Evolutionary conservation across 345 rosid genomes (phyloP), one percentile per base, ranked within the genome.

Genomic region (Salix dunnii): DNA sequence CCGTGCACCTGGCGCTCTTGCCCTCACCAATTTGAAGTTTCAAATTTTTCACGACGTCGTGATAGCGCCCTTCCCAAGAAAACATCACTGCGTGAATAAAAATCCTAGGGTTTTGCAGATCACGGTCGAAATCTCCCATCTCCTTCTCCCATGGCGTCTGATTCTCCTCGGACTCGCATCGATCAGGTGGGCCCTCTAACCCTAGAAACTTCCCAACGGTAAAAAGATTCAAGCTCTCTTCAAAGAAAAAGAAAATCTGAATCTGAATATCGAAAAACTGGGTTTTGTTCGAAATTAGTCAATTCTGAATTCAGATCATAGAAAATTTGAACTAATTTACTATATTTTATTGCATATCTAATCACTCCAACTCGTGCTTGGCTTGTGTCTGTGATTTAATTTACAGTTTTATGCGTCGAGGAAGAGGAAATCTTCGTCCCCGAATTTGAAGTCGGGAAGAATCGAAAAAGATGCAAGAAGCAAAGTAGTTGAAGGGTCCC

Each of bases 341-440:
- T 46, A 46, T 14, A 46, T 46, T 46, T 46, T 46, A 14, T 5
- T 12, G 51, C 18, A 12, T 16, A 46, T 12, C 14, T 46, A 12
- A 42, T 23, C 40, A 48, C 21, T 8, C 30, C 65, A 31, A 63
- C 18, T 1, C 48, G 11, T 63, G 66, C 67, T 77, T 58, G 0
- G 69, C 36, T 79, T 71, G 76, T 73, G 69, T 23, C 64, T 76
- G 70, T 35, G 33, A 38, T 73, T 31, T 72, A 67, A 31, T 80
- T 0, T 82, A 71, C 85, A 95, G 99, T 95, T 89, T 87, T 93
- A 72, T 53, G 83, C 86, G 64, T 91, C 93, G 35, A 93, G 85
- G 85, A 95, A 93, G 90, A 87, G 93, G 88, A 95, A 93, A 81
- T 58, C 88, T 25, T 12, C 23, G 2, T 92, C 97, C 5, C 97